These are phyloP conservation scores for Cutaneotrichosporon dermatis DNA, from an alignment of 1,284 basidiomycete species.

Conservation along the genomic window DNA sequence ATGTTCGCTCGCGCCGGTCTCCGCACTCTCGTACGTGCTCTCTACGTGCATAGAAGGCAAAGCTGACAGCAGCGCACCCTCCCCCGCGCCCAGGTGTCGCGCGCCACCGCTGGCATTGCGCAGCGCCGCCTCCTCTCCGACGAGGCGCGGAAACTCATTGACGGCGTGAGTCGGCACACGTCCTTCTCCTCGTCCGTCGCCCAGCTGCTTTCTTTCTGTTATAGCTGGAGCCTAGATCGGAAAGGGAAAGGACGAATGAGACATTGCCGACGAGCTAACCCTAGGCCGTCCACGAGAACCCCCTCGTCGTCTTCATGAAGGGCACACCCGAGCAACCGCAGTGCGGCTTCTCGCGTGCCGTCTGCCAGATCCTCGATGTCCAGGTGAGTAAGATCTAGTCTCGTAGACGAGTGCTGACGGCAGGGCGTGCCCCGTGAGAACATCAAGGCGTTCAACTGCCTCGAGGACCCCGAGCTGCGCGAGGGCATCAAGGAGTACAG, in stretches of 20 bases:
- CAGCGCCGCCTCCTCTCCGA: conserved; percentile 49
- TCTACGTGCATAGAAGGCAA: no score
- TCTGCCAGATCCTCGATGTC: conserved; percentile 82
- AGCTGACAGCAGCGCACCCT: conserved; percentile 40
- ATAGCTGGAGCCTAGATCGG: no score
- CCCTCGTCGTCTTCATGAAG: conserved; percentile 93
- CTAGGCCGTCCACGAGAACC: conserved; percentile 65
- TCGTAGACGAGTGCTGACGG: conserved; percentile 42
- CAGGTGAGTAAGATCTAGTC: conserved; percentile 57
- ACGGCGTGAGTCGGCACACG: conserved; percentile 46
- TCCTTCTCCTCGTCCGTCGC: neutral
- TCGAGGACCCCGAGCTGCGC: conserved; percentile 70
- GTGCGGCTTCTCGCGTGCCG: conserved; percentile 89
- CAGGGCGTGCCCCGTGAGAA: conserved; percentile 76
- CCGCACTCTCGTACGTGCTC: conserved; percentile 40
- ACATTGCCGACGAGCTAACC: no score
- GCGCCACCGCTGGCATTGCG: conserved; percentile 29
- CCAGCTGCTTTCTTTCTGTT: no score
- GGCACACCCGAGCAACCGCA: conserved; percentile 67
- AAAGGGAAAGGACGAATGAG: no score
- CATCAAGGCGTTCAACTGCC: conserved; percentile 81
- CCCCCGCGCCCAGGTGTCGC: conserved; percentile 37
- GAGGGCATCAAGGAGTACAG: conserved; percentile 90
- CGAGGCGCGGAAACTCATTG: conserved; percentile 52
- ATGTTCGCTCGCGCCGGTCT: conserved; percentile 47